Conservation (phyloP, 257 asterid species). For the Nicotiana attenuata region DNA sequence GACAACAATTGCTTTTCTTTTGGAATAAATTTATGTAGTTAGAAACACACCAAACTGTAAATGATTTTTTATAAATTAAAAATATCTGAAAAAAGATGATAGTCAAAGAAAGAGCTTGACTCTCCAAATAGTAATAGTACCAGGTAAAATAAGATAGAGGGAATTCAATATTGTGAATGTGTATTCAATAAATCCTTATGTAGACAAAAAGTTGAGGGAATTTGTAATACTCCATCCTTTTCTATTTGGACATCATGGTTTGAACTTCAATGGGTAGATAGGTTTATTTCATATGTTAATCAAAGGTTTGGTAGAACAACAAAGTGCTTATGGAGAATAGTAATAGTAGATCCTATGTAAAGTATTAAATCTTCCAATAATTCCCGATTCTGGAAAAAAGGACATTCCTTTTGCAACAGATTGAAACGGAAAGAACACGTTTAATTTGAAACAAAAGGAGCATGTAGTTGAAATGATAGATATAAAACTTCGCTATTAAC, state of each 20-base stretch:
- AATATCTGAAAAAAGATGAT: not conserved
- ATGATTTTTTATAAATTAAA: not conserved
- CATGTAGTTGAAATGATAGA: not conserved
- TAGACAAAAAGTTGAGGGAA: not conserved
- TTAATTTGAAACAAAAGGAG: not conserved
- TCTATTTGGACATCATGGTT: not conserved
- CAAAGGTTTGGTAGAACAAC: not conserved
- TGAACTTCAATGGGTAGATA: not conserved
- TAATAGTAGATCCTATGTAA: not conserved
- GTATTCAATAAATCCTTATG: not conserved
- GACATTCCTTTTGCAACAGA: not conserved
- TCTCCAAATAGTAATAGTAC: not conserved
- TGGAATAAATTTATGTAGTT: not conserved
- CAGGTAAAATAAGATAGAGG: not conserved
- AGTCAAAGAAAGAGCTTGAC: not conserved
- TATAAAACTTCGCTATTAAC: not conserved
- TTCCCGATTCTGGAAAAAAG: not conserved
- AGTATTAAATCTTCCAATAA: not conserved
- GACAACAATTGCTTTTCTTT: not conserved
- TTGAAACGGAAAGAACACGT: not conserved
- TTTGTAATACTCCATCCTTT: not conserved
- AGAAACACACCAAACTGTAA: not conserved
- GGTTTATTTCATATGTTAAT: not conserved
- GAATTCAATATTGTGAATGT: not conserved
- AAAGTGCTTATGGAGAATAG: constrained; percentile 2